These are phyloP conservation scores for Lichtheimia ramosa DNA, from an alignment of 371 early-diverging fungal species.

Conservation along the genomic window DNA sequence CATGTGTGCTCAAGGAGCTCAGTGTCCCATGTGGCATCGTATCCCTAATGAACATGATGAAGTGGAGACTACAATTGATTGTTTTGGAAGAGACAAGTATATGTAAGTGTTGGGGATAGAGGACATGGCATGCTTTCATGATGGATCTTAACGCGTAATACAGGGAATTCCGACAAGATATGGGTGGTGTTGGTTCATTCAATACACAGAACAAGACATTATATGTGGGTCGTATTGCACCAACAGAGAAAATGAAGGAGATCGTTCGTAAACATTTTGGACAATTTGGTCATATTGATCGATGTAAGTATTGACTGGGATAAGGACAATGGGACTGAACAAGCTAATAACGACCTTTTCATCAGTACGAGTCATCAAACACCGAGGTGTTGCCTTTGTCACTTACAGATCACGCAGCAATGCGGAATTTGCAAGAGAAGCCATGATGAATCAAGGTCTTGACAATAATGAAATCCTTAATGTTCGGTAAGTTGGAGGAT, in stretches of 20 bases:
- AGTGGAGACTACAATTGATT: constrained; percentile 70
- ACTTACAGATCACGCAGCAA: constrained; percentile 67
- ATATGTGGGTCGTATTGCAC: constrained; percentile 77
- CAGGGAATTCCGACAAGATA: constrained; percentile 81
- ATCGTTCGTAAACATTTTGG: constrained; percentile 70
- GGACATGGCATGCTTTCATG: not conserved
- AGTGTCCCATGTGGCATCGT: constrained; percentile 77
- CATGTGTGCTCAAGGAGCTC: constrained; percentile 74
- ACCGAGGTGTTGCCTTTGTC: constrained; percentile 82
- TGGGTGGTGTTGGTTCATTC: constrained; percentile 88
- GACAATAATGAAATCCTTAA: constrained; percentile 64
- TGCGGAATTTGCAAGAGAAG: constrained; percentile 91
- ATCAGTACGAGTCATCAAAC: constrained; percentile 55
- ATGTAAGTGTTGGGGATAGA: constrained; percentile 23
- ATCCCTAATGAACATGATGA: constrained; percentile 67
- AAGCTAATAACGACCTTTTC: not conserved
- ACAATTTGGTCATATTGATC: constrained; percentile 80
- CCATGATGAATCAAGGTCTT: constrained; percentile 82
- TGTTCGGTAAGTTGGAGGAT: constrained; percentile 39
- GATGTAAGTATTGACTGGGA: constrained; percentile 40
- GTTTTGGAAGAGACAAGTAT: constrained; percentile 82
- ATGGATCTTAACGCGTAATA: not conserved
- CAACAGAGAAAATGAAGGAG: constrained; percentile 57
- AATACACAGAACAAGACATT: constrained; percentile 71
- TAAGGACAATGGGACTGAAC: not conserved